Base-by-base conservation (phyloP, 2,329 filamentous ascomycete genomes). In the Xylaria digitata region DNA sequence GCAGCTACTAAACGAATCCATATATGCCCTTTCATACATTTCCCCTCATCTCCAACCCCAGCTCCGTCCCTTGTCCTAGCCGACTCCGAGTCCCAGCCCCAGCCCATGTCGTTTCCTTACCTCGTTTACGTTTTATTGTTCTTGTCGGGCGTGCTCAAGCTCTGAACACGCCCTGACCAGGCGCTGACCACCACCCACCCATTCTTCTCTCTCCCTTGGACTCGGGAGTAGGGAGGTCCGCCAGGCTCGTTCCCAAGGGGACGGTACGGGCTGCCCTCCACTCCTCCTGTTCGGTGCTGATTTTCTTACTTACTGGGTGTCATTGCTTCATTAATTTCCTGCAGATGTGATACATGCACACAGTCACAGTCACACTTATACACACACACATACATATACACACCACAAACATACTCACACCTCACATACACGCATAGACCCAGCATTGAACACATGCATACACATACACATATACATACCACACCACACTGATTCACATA, bases 211-310 rank as follows among this genome's bases (percentile, higher is more conserved):
- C 21, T 15, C 53, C 45, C 56, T 49, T 34, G 45, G 45, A 59
- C 19, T 40, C 56, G 32, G 32, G 56, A 49, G 30, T 40, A 50
- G 45, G 30, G 49, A 34, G 48, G 48, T 23, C 26, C 48, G 40
- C 26, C 59, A 8, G 23, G 17, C 13, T 61, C 8, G 7, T 48
- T 62, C 50, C 59, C 59, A 49, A 46, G 50, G 59, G 42, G 6
- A 48, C 19, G 59, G 59, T 61, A 61, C 43, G 17, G 43, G 30
- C 30, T 48, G 30, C 32, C 50, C 59, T 62, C 50, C 59, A n/a
- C 21, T 26, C 42, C 26, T 3, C 40, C n/a, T 23, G 23, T 13
- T 13, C 15, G 37, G 11, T 15, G 9, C 34, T 37, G 34, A 26
- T 23, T 3, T 26, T 54, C 32, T 17, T 42, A 26, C 15, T 26